Percentiles rank a stretch among this genome's conserved stretches.
These are phyloP conservation scores for Corymbia maculata DNA, from an alignment of 345 rosid genomes.

Conservation along the genomic window DNA sequence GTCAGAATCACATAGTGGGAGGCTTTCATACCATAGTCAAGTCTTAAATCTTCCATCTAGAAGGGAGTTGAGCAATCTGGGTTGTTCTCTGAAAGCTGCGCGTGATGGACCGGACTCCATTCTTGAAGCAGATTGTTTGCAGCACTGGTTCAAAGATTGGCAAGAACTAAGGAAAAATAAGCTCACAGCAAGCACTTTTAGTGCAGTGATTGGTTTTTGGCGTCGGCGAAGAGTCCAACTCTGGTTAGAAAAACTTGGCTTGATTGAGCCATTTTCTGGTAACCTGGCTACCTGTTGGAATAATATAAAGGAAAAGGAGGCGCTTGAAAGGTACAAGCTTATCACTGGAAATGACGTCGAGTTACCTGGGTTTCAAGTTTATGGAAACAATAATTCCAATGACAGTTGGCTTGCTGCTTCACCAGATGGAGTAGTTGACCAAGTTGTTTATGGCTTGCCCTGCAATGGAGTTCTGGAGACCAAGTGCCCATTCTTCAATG, in stretches of 20 bases:
- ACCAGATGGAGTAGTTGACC: conserved; percentile 61
- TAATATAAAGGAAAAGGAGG: conserved; percentile 48
- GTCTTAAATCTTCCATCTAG: background rate
- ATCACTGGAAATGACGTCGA: conserved; percentile 33
- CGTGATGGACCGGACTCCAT: conserved; percentile 5
- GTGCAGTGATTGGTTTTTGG: conserved; percentile 61
- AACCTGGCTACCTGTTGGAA: conserved; percentile 42
- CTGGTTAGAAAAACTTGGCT: conserved; percentile 75
- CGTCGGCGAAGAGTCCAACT: conserved; percentile 48
- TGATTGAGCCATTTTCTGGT: conserved; percentile 40
- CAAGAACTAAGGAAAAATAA: conserved; percentile 28
- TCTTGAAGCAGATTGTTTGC: conserved; percentile 15
- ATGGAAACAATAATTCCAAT: conserved; percentile 10
- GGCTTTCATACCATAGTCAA: background rate
- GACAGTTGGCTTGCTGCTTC: conserved; percentile 82
- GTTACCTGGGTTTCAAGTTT: conserved; percentile 40
- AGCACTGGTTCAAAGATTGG: conserved; percentile 63
- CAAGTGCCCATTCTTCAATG: conserved; percentile 52
- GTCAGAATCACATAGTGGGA: background rate
- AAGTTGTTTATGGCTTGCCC: conserved; percentile 25
- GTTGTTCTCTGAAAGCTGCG: conserved; percentile 1
- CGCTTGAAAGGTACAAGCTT: conserved; percentile 42
- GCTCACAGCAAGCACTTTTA: conserved; percentile 72
- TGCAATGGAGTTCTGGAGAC: conserved; percentile 55
- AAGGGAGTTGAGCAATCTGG: conserved; percentile 6